These are phyloP conservation scores for Moricandia arvensis DNA, from an alignment of 345 rosid genomes.

Conservation along the genomic window DNA sequence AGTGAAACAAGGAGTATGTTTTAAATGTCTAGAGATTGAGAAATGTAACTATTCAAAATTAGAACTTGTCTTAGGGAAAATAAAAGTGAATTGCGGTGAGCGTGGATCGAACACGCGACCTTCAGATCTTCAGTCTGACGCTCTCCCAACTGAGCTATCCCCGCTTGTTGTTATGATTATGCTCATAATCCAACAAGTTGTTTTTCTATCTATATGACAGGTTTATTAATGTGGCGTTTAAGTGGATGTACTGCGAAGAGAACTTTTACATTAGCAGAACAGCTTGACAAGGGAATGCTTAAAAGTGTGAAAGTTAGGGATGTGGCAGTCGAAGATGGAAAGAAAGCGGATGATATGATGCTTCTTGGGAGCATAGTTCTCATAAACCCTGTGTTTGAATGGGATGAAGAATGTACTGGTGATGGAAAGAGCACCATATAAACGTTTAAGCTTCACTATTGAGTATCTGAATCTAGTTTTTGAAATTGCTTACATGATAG, in stretches of 20 bases:
- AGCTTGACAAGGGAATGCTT: too few relatives aligned
- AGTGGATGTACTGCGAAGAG: too few relatives aligned
- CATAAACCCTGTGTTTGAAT: conserved; percentile 59
- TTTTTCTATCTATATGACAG: too few relatives aligned
- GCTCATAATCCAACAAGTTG: too few relatives aligned
- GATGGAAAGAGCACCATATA: conserved; percentile 49
- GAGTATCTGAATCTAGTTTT: neutral
- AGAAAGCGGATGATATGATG: conserved; percentile 81
- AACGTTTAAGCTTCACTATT: neutral
- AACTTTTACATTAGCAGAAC: too few relatives aligned
- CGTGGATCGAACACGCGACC: conserved; percentile 74
- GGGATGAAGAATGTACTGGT: conserved; percentile 70
- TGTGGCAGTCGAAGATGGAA: conserved; percentile 66
- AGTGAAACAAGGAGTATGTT: too few relatives aligned
- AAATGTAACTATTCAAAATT: too few relatives aligned
- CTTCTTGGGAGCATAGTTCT: conserved; percentile 83
- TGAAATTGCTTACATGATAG: neutral
- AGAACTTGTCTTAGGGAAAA: too few relatives aligned
- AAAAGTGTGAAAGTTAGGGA: conserved; percentile 41
- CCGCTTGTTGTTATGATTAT: conserved; percentile 26
- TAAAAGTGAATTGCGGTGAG: conserved; percentile 62
- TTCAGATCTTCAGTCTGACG: conserved; percentile 79
- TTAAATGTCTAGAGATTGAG: too few relatives aligned
- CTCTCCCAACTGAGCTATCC: conserved; percentile 98
- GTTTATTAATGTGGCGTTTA: too few relatives aligned